phyloP scores from a whole-genome alignment of 2,329 filamentous ascomycete species.

The Xylariales sp. region DNA sequence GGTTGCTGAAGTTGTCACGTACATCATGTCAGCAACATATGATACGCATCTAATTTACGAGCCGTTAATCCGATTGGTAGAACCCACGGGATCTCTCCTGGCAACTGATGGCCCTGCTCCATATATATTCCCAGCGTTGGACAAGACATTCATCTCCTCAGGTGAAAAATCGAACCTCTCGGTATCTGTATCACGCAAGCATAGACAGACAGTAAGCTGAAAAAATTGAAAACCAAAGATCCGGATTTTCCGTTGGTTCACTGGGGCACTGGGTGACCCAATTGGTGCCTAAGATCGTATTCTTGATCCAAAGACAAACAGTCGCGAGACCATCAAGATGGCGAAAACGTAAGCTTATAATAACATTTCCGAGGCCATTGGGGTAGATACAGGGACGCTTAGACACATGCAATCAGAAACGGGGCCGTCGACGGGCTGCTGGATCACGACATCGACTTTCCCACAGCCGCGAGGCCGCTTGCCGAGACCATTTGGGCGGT shows the following conservation, averaged over 20 bases:
- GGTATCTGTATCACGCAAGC: conserved; percentile 5
- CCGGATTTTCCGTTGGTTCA: no score
- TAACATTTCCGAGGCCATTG: conserved; percentile 13
- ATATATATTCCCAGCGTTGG: neutral
- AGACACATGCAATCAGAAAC: conserved; percentile 17
- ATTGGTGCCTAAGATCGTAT: neutral
- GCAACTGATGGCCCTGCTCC: neutral
- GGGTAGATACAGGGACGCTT: conserved; percentile 11
- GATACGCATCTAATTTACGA: neutral
- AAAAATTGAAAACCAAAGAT: neutral
- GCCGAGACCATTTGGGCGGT: conserved; percentile 19
- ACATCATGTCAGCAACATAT: conserved; percentile 10
- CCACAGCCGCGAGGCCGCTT: conserved; percentile 13
- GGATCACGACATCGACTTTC: conserved; percentile 23
- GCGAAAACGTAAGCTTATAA: neutral
- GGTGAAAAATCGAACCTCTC: neutral
- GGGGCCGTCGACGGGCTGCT: conserved; percentile 9
- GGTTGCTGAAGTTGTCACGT: conserved; percentile 13
- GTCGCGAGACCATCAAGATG: neutral
- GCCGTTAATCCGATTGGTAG: conserved; percentile 28
- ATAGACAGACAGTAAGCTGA: neutral
- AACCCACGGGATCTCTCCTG: conserved; percentile 2
- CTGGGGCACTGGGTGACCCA: neutral
- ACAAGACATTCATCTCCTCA: conserved; percentile 10
- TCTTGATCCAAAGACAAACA: neutral